Base-by-base conservation (phyloP, 2,329 filamentous ascomycete species). In the Venturia aucupariae region DNA sequence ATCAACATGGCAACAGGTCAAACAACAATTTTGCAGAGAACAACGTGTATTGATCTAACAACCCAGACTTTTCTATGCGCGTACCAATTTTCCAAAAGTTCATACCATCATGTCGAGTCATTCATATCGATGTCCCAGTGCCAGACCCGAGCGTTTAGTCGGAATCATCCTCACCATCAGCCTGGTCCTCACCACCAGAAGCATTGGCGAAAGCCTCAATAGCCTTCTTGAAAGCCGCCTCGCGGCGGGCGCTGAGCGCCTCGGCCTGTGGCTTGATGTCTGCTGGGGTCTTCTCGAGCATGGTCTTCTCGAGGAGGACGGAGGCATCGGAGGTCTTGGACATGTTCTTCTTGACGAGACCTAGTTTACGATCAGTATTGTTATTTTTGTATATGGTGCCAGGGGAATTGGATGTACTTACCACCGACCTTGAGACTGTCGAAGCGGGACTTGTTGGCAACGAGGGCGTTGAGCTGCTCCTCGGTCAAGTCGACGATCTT, bases 101-200 rank as follows among this genome's bases (percentile, higher is more conserved):
- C 51, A 22, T 57, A 30, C 4, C 51, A 30, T 57, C 51, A 35
- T 57, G 27, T 35, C 17, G 13, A 27, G 46, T 41, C 39, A 17
- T 41, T 41, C 39, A 17, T 41, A 17, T 46, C n/a, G 1, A 27
- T 27, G 32, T 15, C n/a, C 51, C 15, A 32, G 30, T 35, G 5
- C 30, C 27, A 57, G 51, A 57, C 35, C 35, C 15, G n/a, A 44
- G 38, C 65, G 61, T 55, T 63, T 66, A 70, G 42, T 71, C 69
- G 19, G 68, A 68, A 27, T 72, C 69, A 65, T 70, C 70, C 60
- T 68, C 67, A n/a, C 67, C 70, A 22, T 69, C 69, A 62, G 64
- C 68, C 57, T 69, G 42, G 27, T 71, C 70, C 65, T 72, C 65
- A 62, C 65, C 65, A 63, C 65, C 65, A 4, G 38, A 54, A 15